These are phyloP conservation scores for Aschersonia sp. DNA, from an alignment of 2,329 filamentous ascomycete species.

Conservation along the genomic window DNA sequence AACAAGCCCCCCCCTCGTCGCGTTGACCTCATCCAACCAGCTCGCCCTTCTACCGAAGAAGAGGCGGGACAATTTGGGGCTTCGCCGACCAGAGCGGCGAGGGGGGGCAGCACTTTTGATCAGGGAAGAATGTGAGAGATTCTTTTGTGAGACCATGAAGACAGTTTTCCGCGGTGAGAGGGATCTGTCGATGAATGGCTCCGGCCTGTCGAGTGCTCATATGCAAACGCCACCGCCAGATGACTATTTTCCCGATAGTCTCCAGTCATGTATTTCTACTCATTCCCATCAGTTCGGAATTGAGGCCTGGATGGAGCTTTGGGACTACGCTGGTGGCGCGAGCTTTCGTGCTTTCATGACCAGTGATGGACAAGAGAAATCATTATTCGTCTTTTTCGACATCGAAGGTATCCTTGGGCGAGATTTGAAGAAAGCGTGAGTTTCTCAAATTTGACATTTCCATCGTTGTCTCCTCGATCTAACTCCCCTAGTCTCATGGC, in stretches of 20 bases:
- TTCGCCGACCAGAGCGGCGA: conserved; percentile 36
- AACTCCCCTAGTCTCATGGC: conserved; percentile 58
- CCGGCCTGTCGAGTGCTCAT: conserved; percentile 69
- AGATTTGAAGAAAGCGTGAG: conserved; percentile 79
- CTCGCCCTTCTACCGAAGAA: conserved; percentile 48
- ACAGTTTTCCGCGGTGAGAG: conserved; percentile 93
- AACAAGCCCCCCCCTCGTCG: conserved; percentile 79
- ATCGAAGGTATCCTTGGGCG: conserved; percentile 49
- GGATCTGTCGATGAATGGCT: conserved; percentile 62
- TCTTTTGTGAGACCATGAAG: conserved; percentile 95
- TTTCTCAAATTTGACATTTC: conserved; percentile 7
- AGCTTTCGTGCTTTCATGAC: conserved; percentile 79
- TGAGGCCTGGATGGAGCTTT: conserved; percentile 59
- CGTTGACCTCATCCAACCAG: conserved; percentile 53
- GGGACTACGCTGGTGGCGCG: conserved; percentile 72
- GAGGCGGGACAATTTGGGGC: conserved; percentile 26
- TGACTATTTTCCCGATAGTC: conserved; percentile 24
- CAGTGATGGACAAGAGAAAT: conserved; percentile 53
- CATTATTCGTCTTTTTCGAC: conserved; percentile 83
- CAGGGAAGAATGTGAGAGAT: conserved; percentile 99
- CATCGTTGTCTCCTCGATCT: not conserved
- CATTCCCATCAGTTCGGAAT: conserved; percentile 22
- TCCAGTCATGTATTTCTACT: conserved; percentile 13
- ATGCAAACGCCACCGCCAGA: conserved; percentile 40
- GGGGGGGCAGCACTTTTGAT: conserved; percentile 93